Base-by-base conservation (phyloP, 2,329 filamentous ascomycete species). In the Botryosphaeria dothidea region DNA sequence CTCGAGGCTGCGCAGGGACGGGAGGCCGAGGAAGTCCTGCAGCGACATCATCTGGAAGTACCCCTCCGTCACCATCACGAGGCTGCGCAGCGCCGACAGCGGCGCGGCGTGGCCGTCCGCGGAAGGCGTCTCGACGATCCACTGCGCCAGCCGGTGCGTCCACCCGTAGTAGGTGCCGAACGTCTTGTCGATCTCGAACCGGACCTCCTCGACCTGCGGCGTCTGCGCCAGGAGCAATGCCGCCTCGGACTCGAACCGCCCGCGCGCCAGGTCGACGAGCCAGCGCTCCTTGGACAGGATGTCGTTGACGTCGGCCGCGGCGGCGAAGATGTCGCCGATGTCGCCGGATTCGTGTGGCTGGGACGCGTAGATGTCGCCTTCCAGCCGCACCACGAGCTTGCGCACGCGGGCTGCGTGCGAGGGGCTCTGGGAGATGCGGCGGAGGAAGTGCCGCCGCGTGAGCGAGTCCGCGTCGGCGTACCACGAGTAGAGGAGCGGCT, bases 271-370 rank as follows among this genome's bases (percentile, higher is more conserved):
- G n/a, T 58, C 54, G 4, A 45, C 54, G 9, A 58, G 38, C 54
- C 54, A 58, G 23, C 38, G 38, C 54, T 58, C 54, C 17, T 58
- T 58, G 36, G 54, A 58, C 25, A 58, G 23, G 9, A 58, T 58
- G 36, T 58, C 54, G 36, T 58, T 31, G 19, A 58, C 54, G 9
- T 45, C 36, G 19, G 54, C 36, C 3, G 54, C 54, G 23, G 54
- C 54, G 4, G 54, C 54, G 25, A 58, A 58, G 21, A 58, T 43
- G 17, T 43, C 36, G 21, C 21, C 54, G 25, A 45, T 17, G 36
- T 58, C 54, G 25, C 54, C 54, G 17, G 31, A 5, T 9, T 43
- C 54, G 54, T 43, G 36, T 4, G 54, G 19, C 9, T 58, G 36
- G 4, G 23, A 27, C 19, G 54, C 54, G n/a, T 29, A 58, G 13